A percentile compares a stretch with the other conserved stretches of the same genome.
These are phyloP conservation scores for Nannizziopsis arthrosporioides DNA, from an alignment of 2,329 filamentous ascomycete species.

Conservation along the genomic window DNA sequence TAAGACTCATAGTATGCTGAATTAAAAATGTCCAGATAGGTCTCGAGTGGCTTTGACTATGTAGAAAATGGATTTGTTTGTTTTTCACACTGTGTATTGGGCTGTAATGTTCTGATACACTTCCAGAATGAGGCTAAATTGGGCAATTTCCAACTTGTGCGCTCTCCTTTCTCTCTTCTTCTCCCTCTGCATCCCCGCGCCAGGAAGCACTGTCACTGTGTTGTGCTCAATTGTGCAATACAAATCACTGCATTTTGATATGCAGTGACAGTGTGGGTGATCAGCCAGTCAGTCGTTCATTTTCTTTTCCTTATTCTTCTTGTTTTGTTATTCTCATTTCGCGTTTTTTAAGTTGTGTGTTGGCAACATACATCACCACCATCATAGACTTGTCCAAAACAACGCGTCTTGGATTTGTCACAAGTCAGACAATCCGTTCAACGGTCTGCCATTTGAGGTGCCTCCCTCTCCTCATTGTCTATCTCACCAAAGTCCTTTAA, in stretches of 20 bases:
- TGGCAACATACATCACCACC: conserved; percentile 7
- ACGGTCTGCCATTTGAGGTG: not conserved
- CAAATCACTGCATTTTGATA: conserved; percentile 17
- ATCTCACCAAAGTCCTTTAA: not conserved
- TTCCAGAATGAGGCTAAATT: conserved; percentile 5
- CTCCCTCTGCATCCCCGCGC: conserved; percentile 20
- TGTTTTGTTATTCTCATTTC: conserved; percentile 14
- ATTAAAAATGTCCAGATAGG: too few relatives aligned
- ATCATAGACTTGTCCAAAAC: conserved; percentile 1
- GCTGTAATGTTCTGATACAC: not conserved
- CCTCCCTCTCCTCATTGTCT: not conserved
- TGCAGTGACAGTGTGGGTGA: conserved; percentile 15
- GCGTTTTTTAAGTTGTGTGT: conserved; percentile 11
- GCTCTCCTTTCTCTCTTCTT: conserved; percentile 2
- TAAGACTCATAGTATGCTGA: too few relatives aligned
- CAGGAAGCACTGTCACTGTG: conserved; percentile 27
- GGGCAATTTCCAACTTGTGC: conserved; percentile 6
- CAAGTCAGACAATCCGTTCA: conserved; percentile 3
- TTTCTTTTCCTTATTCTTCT: conserved; percentile 12
- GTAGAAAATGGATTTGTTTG: too few relatives aligned
- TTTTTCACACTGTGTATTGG: not conserved
- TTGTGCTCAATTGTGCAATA: conserved; percentile 22
- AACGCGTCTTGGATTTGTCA: conserved; percentile 7
- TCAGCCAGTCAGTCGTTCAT: conserved; percentile 18
- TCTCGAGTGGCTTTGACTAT: too few relatives aligned